These are phyloP conservation scores for Phytophthora sp. DNA, from an alignment of 352 stramenopile species.

Conservation along the genomic window DNA sequence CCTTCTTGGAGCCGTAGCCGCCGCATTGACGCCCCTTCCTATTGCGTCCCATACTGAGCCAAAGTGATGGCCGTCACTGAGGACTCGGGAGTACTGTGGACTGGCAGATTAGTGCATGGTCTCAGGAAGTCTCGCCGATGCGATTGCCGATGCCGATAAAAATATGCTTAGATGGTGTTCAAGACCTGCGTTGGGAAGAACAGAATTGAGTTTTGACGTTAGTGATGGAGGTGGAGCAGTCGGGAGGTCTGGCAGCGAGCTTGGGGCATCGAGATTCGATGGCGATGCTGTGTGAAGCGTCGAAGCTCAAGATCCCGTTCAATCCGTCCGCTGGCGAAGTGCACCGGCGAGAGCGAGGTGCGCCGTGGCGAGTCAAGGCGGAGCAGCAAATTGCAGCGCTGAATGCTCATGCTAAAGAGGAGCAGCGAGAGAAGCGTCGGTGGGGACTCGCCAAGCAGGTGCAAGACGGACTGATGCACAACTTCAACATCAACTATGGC, in stretches of 20 bases:
- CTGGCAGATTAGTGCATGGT: too few species aligned
- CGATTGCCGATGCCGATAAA: too few species aligned
- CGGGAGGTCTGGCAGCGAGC: background rate
- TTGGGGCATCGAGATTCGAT: constrained; percentile 24
- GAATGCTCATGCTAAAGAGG: constrained; percentile 57
- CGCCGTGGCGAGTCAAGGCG: constrained; percentile 52
- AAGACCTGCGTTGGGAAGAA: too few species aligned
- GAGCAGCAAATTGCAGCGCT: constrained; percentile 44
- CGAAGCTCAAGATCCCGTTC: constrained; percentile 50
- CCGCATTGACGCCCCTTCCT: constrained; percentile 75
- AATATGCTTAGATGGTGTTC: too few species aligned
- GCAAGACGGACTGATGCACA: constrained; percentile 73
- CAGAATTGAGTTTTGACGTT: background rate
- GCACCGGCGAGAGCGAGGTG: constrained; percentile 57
- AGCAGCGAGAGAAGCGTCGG: constrained; percentile 72
- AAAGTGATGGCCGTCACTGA: constrained; percentile 8
- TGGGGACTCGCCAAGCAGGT: constrained; percentile 79
- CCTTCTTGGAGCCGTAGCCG: constrained; percentile 75
- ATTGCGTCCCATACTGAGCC: constrained; percentile 63
- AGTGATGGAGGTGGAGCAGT: constrained; percentile 7
- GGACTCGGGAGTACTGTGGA: too few species aligned
- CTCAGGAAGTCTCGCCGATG: too few species aligned
- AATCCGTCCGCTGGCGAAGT: constrained; percentile 72
- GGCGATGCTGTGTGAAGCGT: constrained; percentile 10
- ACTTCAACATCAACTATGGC: constrained; percentile 75